phyloP scores from a whole-genome alignment of 352 stramenopile genomes.

The Phytophthora colocasiae region DNA sequence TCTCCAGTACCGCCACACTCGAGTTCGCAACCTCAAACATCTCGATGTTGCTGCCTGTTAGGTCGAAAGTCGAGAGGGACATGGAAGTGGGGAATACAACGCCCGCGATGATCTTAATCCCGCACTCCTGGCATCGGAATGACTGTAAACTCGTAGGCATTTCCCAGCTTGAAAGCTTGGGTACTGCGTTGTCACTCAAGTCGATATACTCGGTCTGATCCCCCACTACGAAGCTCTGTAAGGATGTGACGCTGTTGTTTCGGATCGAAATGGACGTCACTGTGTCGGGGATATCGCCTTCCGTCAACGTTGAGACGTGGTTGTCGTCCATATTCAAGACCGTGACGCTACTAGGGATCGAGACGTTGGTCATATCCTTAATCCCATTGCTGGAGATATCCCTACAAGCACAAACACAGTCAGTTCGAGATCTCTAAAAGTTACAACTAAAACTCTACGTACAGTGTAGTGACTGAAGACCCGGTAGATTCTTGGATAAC shows the following conservation, averaged over 20 bases:
- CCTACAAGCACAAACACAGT: constrained; percentile 18
- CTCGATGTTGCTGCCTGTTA: constrained; percentile 39
- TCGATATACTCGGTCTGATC: constrained; percentile 33
- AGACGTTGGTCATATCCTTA: constrained; percentile 27
- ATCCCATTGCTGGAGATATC: constrained; percentile 40
- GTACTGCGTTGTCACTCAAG: constrained; percentile 42
- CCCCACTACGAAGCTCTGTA: constrained; percentile 34
- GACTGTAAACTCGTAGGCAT: constrained; percentile 41
- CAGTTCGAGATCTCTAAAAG: not conserved
- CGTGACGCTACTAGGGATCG: constrained; percentile 28
- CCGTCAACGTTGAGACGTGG: constrained; percentile 16
- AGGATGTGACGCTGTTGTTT: constrained; percentile 47
- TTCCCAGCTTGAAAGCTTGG: constrained; percentile 31
- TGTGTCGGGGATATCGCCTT: constrained; percentile 25
- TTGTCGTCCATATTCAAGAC: constrained; percentile 39
- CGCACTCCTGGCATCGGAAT: constrained; percentile 44
- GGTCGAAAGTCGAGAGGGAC: constrained; percentile 39
- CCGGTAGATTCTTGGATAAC: constrained; percentile 14
- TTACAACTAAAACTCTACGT: constrained; percentile 3
- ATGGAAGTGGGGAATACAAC: constrained; percentile 32
- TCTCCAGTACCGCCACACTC: constrained; percentile 34
- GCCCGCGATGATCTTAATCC: constrained; percentile 33
- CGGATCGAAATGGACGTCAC: constrained; percentile 42
- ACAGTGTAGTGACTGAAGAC: constrained; percentile 29
- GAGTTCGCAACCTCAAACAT: constrained; percentile 44